A percentile compares a stretch with the other conserved stretches of the same genome.
Conservation (phyloP, 805 yeast genomes). For the Pichia phayaonensis region DNA sequence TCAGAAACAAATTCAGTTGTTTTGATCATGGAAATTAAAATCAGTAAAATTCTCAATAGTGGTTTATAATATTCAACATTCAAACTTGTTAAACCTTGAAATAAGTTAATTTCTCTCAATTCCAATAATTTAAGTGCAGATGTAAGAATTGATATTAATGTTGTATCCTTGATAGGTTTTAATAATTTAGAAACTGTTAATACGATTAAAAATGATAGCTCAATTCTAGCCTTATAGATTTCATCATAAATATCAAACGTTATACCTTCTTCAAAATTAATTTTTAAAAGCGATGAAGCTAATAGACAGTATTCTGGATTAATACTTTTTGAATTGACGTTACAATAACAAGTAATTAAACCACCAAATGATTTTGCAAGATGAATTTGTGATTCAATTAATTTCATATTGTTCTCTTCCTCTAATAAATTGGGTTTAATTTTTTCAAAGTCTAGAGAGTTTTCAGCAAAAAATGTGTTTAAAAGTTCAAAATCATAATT, state of each 20-base stretch:
- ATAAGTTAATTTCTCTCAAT: conserved; percentile 43
- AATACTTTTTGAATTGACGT: conserved; percentile 29
- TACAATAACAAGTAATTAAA: conserved; percentile 57
- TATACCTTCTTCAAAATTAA: conserved; percentile 45
- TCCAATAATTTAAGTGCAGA: conserved; percentile 38
- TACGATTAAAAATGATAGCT: conserved; percentile 51
- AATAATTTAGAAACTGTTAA: conserved; percentile 31
- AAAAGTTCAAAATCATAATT: background rate
- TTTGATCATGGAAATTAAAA: conserved; percentile 36
- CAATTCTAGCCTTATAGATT: conserved; percentile 55
- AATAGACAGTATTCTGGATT: conserved; percentile 23
- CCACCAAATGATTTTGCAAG: conserved; percentile 77
- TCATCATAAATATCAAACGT: conserved; percentile 40
- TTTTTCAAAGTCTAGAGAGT: conserved; percentile 29
- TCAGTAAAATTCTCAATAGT: conserved; percentile 48
- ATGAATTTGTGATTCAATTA: conserved; percentile 53
- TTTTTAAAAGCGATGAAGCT: conserved; percentile 43
- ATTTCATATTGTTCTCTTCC: conserved; percentile 42
- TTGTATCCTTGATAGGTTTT: conserved; percentile 25
- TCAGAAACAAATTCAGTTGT: conserved; percentile 33
- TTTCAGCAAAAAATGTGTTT: conserved; percentile 16
- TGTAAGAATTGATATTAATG: conserved; percentile 35
- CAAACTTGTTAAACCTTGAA: conserved; percentile 32
- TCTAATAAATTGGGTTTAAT: conserved; percentile 12
- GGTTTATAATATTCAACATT: conserved; percentile 45